These are phyloP conservation scores for Exophiala calicioides DNA, from an alignment of 2,329 filamentous ascomycete genomes.

Conservation along the genomic window DNA sequence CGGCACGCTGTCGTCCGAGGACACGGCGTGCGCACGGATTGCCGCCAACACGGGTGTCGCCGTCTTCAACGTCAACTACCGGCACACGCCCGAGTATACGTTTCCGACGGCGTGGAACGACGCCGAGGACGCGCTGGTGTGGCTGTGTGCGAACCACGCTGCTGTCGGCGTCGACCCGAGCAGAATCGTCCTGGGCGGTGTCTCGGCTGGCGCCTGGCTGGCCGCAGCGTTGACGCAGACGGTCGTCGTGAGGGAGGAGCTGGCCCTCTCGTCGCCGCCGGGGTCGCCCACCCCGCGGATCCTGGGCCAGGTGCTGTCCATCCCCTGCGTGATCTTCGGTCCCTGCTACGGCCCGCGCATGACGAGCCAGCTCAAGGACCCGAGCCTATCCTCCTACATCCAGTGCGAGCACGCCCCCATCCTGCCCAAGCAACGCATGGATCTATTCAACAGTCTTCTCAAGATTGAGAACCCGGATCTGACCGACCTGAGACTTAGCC, in stretches of 20 bases:
- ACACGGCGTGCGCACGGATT: constrained; percentile 52
- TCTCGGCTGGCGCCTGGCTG: constrained; percentile 52
- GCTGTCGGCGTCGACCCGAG: constrained; percentile 44
- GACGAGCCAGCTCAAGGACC: constrained; percentile 41
- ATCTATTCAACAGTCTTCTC: constrained; percentile 36
- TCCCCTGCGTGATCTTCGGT: constrained; percentile 47
- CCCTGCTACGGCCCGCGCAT: constrained; percentile 40
- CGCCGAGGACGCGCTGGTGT: constrained; percentile 55
- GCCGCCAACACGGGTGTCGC: constrained; percentile 41
- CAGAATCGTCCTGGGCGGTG: constrained; percentile 50
- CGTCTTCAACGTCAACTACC: constrained; percentile 59
- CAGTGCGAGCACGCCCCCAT: constrained; percentile 54
- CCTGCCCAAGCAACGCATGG: constrained; percentile 43
- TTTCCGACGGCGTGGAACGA: constrained; percentile 59
- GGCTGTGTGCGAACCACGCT: constrained; percentile 52
- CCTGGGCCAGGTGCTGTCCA: constrained; percentile 55
- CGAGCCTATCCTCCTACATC: constrained; percentile 46
- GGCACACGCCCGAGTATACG: constrained; percentile 56
- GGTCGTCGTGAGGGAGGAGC: constrained; percentile 30
- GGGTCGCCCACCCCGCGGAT: constrained; percentile 43
- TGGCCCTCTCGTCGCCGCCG: constrained; percentile 23
- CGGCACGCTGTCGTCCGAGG: constrained; percentile 56
- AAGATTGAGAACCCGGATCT: constrained; percentile 31
- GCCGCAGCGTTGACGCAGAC: no score
- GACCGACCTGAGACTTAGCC: constrained; percentile 43